phyloP scores from a whole-genome alignment of 306 rosid genomes.

The Begonia fuchsioides region DNA sequence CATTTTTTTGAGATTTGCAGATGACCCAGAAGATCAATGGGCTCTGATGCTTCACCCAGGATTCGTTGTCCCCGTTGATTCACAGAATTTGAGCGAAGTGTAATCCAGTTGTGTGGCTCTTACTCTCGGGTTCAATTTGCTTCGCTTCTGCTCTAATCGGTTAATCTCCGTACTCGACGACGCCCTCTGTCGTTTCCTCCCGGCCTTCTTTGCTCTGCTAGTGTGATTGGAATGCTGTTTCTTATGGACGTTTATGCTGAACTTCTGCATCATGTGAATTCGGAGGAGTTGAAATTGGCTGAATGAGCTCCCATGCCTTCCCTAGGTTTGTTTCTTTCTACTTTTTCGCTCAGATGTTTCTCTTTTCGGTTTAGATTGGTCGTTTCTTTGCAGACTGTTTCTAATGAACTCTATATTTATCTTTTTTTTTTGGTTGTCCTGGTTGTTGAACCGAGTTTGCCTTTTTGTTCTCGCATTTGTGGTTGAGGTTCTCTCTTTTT shows the following conservation, averaged over 20 bases:
- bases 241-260: background rate
- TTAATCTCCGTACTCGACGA: background rate
- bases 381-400: too few species aligned
- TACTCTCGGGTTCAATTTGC: slow-evolving; percentile 1
- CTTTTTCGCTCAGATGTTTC: background rate
- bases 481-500: too few species aligned
- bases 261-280: slow-evolving; percentile 9
- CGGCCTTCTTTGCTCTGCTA: background rate
- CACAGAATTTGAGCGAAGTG: too few species aligned
- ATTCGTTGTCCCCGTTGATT: slow-evolving; percentile 9
- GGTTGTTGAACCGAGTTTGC: too few species aligned
- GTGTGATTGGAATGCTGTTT: background rate
- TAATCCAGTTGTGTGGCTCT: slow-evolving; percentile 6
- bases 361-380: too few species aligned
- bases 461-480: background rate
- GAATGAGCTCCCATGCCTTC: slow-evolving; percentile 93
- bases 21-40: too few species aligned
- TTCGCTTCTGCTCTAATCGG: slow-evolving; percentile 9
- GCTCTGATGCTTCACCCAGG: too few species aligned
- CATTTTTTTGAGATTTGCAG: too few species aligned
- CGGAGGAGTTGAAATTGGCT: slow-evolving; percentile 25
- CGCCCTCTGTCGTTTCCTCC: slow-evolving; percentile 1
- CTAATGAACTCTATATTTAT: too few species aligned
- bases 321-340: slow-evolving; percentile 30
- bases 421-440: too few species aligned